phyloP scores from a whole-genome alignment of 2,329 filamentous ascomycete genomes.

The Triangularia setosa region DNA sequence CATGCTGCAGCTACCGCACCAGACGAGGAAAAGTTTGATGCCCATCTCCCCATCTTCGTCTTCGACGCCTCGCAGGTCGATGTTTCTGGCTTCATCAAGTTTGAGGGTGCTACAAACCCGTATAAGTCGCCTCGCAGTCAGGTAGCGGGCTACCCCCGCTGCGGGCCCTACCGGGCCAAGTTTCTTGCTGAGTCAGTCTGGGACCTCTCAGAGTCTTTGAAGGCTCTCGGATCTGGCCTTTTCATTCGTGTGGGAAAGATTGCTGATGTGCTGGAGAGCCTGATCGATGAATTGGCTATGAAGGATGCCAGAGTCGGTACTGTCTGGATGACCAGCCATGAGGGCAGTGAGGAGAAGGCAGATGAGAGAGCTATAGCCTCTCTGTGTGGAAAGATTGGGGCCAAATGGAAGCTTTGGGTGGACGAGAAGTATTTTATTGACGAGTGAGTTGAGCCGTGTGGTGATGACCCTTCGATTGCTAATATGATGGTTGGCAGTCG shows the following conservation, averaged over 20 bases:
- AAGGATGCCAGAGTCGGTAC: slow-evolving; percentile 50
- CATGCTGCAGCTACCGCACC: slow-evolving; percentile 49
- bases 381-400: slow-evolving; percentile 48
- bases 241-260: slow-evolving; percentile 60
- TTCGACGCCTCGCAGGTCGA: slow-evolving; percentile 70
- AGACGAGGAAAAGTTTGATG: slow-evolving; percentile 58
- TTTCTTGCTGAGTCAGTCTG: slow-evolving; percentile 71
- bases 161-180: slow-evolving; percentile 66
- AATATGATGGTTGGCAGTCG: slow-evolving; percentile 44
- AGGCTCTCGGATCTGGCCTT: slow-evolving; percentile 57
- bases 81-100: slow-evolving; percentile 65
- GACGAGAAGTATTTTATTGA: slow-evolving; percentile 80
- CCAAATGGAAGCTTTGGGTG: slow-evolving; percentile 61
- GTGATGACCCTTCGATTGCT: neutral
- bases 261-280: slow-evolving; percentile 54
- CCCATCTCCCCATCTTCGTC: slow-evolving; percentile 64
- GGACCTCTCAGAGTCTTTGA: slow-evolving; percentile 63
- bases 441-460: slow-evolving; percentile 58
- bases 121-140: slow-evolving; percentile 65
- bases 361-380: slow-evolving; percentile 57
- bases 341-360: slow-evolving; percentile 63
- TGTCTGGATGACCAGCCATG: slow-evolving; percentile 72
- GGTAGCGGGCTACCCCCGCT: slow-evolving; percentile 68
- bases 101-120: slow-evolving; percentile 49
- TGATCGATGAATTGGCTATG: slow-evolving; percentile 48